Base-by-base conservation (phyloP, 140 eudicot species). In the Senecio squalidus region DNA sequence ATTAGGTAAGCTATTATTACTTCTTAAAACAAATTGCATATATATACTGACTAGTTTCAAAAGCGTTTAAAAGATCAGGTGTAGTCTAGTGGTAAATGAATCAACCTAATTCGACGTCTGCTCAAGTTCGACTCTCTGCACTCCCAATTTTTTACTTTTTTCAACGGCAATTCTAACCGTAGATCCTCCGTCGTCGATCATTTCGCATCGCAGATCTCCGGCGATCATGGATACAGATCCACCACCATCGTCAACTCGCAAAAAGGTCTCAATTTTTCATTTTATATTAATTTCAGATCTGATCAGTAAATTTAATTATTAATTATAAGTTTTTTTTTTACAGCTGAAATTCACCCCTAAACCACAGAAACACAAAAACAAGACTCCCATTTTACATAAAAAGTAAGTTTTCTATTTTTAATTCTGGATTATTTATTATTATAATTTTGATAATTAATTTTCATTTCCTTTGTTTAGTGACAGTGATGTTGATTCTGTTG, bases 341-440 rank as follows among this genome's bases (percentile, higher is more conserved):
- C 84, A 84, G 94, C 76, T 64, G 26, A 80, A 70, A 60, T 84
- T 77, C 49, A 54, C 79, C 43, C 94, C 94, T 9, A 84, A 74
- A 72, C 70, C 68, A 45, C 88, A 81, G 31, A 28, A 45, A 59
- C 76, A 78, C 34, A 55, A 72, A 59, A 53, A 38, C 30, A 18
- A 36, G 10, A 60, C 43, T 16, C 68, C 60, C 2, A 36, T 58
- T 20, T 57, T 44, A 33, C 70, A 76, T 21, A 71, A 73, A 55
- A 73, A 14, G 92, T 83, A 22, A 6, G 27, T 17, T 24, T 71
- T 33, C 45, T 44, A 57, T 7, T 21, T 36, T 14, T 50, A 50
- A 20, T 69, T 49, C 26, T 58, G 39, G 2, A 50, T 51, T 56
- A 14, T 45, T 45, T n/a, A 23, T 2, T 1, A 9, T 49, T 6